Evolutionary conservation across 2,329 filamentous ascomycete genomes (phyloP), one percentile per base, ranked within the genome.

Genomic region (Diaporthe australafricana): DNA sequence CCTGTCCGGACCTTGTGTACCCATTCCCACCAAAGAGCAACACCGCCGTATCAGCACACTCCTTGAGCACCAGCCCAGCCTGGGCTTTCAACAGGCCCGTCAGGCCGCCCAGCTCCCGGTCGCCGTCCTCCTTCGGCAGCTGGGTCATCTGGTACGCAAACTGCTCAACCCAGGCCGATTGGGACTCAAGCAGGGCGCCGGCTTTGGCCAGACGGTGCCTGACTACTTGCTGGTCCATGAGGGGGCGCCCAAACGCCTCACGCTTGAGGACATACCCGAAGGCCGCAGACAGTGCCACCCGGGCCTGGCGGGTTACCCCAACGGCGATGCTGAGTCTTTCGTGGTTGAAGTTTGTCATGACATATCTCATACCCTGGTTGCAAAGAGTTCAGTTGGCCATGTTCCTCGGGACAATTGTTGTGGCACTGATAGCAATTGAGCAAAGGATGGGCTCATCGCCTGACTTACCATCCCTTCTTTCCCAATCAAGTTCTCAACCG

Each of bases 301-400:
- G 77, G 0, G 91, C 86, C 76, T 90, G 86, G 3, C 92, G 85
- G 1, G 91, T 92, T 1, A 88, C 87, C 0, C 88, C 87, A 17
- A 94, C 88, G 0, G 90, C 85, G 74, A 94, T 93, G 20, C 86
- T 86, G 14, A 94, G 84, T 0, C 92, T 88, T 80, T 95, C 93
- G 79, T 94, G 92, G 82, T 94, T 94, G 87, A 94, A 94, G 82
- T 94, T 93, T 68, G 89, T 91, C 91, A 93, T 93, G 77, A 93
- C 88, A 77, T 93, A 93, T 72, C 85, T 87, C 92, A 95, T 94
- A 6, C 93, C 93, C 77, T 88, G 83, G 30, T 25, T 25, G n/a
- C n/a, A 9, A n/a, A 25, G 14, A 50, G 9, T 45, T 53, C 4
- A 5, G 63, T 72, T 35, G 9, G 1, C 40, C n/a, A 20, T 20